Base-by-base conservation (phyloP, 2,329 filamentous ascomycete genomes). In the Leptographium wingfieldii region DNA sequence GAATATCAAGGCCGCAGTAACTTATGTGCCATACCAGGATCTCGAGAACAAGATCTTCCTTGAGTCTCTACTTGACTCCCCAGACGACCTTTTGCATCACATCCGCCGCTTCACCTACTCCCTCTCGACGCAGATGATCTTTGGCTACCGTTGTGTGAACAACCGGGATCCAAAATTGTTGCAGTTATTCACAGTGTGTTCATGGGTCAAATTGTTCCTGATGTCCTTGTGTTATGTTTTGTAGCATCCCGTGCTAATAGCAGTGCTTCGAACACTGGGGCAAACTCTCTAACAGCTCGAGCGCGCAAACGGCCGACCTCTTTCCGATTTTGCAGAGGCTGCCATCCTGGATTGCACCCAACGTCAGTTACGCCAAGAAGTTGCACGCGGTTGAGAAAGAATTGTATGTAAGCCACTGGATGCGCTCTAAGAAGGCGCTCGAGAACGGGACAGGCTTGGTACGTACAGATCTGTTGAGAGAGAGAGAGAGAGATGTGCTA, bases 1-100 rank as follows among this genome's bases (percentile, higher is more conserved):
- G 27, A 79, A 80, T 62, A 67, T 76, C 59, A 74, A 70, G 0
- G 71, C 73, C 1, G 73, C 77, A 3, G 72, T 71, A 57, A 70
- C 70, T 12, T 84, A 83, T 60, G 73, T 81, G 3, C 74, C 77
- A 1, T 83, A 82, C 63, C 80, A 83, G 63, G 74, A 78, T 57
- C 71, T 82, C 4, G 80, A 83, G 66, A 80, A 77, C 67, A 80
- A 77, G 65, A 73, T 77, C 53, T 77, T 83, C 77, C 68, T 81
- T n/a, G 70, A 61, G 40, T 74, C 76, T 11, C 68, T 83, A n/a
- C 64, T 82, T 3, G 72, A 76, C 0, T 61, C 38, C 27, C 57
- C 57, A 3, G 19, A 31, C 2, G 51, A 59, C 16, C 7, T 59
- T 10, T 9, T 80, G 53, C 19, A 11, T 14, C 64, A 65, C 38